Evolutionary conservation across 208 protist species (phyloP), one percentile per base, ranked within the genome.

Genomic region (Acanthamoeba culbertsoni): DNA sequence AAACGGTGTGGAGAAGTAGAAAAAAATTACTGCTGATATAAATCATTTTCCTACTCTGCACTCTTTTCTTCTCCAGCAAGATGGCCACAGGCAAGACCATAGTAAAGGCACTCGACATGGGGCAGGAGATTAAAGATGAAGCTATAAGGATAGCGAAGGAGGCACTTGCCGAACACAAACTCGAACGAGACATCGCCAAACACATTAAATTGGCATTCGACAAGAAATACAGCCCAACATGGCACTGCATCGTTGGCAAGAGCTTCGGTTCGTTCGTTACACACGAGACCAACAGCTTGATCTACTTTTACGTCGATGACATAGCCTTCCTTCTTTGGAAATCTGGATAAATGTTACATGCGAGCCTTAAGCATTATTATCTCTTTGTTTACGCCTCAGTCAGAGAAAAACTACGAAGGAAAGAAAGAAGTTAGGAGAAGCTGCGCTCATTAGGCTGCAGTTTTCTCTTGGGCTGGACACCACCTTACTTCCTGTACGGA

Each of bases 201-300:
- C 99, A 99, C 97, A 99, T 99, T 94, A 99, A 99, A 97, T 99
- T 99, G 98, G 71, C 92, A 92, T 99, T 99, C 95, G 99, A 99
- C 95, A 99, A 99, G 95, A 99, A 99, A 95, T 99, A 99, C 97
- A 98, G 99, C 96, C 99, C 99, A n/a, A 99, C 99, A n/a, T 99
- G 99, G 99, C 99, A 99, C 96, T 99, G 99, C 97, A 99, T 99
- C 95, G 99, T 99, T 31, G 99, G 99, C 86, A 98, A 99, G 92
- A 99, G 99, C 97, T 99, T 99, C 96, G 99, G 99, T 93, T 99
- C 99, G 92, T 99, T 99, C 96, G 99, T 99, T 48, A 99, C 99
- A 12, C 99, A 99, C 96, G 99, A 99, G 96, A 99, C 99, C 8
- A 99, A 99, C 95, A 95, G 97, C 90, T 99, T 99, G 95, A 98